Conservation (phyloP, 2,329 filamentous ascomycete genomes). For the Septoria petroselini region DNA sequence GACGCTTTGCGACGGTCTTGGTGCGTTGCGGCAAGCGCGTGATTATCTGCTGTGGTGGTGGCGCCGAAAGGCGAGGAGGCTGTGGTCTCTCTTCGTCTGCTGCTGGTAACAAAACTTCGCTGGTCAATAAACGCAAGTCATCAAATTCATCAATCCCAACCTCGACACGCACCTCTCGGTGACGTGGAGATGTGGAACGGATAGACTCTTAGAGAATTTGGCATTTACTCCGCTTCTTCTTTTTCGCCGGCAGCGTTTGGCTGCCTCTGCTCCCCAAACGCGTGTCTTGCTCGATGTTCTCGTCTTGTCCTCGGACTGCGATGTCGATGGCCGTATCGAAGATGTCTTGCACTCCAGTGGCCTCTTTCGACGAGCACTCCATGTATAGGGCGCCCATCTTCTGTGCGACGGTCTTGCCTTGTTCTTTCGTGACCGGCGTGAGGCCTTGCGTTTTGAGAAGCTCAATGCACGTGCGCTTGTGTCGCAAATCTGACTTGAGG, state of each 20-base stretch:
- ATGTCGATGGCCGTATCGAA: conserved; percentile 89
- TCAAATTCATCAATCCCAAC: not conserved
- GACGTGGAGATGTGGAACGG: conserved; percentile 3
- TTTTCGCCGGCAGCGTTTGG: conserved; percentile 47
- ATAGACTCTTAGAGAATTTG: conserved; percentile 62
- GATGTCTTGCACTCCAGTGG: conserved; percentile 92
- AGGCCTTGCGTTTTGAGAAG: conserved; percentile 97
- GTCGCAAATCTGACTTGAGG: conserved; percentile 92
- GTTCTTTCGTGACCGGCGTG: conserved; percentile 87
- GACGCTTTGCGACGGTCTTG: conserved; percentile 5
- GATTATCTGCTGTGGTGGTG: conserved; percentile 7
- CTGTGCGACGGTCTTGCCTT: conserved; percentile 80
- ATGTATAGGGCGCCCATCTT: conserved; percentile 96
- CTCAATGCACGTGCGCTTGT: conserved; percentile 95
- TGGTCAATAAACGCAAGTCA: conserved; percentile 19
- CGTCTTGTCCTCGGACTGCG: conserved; percentile 70
- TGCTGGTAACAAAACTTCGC: conserved; percentile 5
- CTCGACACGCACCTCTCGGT: conserved; percentile 10
- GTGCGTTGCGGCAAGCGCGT: conserved; percentile 2
- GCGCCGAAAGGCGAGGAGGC: conserved; percentile 8
- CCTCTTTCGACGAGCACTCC: conserved; percentile 98
- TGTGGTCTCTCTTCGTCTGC: conserved; percentile 12
- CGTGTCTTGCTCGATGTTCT: conserved; percentile 42
- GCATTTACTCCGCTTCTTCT: conserved; percentile 83
- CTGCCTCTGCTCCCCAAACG: conserved; percentile 41